These are phyloP conservation scores for Coelastrella sp. DNA, from an alignment of 139 green algal species.

Conservation along the genomic window DNA sequence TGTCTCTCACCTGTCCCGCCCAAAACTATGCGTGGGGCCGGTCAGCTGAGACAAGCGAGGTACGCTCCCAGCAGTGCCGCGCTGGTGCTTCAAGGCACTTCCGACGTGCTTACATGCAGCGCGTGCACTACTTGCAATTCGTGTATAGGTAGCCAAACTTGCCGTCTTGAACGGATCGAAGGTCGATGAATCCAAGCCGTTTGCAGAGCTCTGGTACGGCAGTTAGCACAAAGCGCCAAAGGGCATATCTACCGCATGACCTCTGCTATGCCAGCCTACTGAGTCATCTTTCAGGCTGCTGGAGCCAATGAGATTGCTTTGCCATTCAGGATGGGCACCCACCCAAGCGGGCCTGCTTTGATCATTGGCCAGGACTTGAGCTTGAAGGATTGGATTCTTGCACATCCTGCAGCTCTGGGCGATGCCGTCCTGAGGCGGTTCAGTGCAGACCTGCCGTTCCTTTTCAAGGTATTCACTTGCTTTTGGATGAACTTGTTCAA, in stretches of 20 bases:
- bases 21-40: conserved; percentile 96
- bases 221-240: conserved; percentile 16
- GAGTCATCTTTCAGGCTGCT: too few relatives aligned
- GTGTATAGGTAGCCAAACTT: conserved; percentile 81
- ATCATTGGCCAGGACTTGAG: conserved; percentile 59
- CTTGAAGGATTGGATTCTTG: conserved; percentile 76
- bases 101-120: background rate
- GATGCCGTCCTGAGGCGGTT: conserved; percentile 70
- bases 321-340: conserved; percentile 97
- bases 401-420: conserved; percentile 81
- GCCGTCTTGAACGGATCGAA: conserved; percentile 67
- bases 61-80: too few relatives aligned
- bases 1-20: conserved; percentile 74
- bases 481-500: too few relatives aligned
- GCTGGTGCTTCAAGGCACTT: background rate
- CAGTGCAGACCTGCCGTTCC: conserved; percentile 86
- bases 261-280: too few relatives aligned
- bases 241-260: background rate
- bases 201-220: conserved; percentile 94
- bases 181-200: conserved; percentile 82
- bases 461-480: conserved; percentile 99
- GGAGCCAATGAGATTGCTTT: too few relatives aligned
- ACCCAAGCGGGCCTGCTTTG: conserved; percentile 87
- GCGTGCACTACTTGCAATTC: background rate
- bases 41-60: conserved; percentile 67